Evolutionary conservation across 2,329 filamentous ascomycete species (phyloP).

Genomic region (Albophoma yamanashiensis): DNA sequence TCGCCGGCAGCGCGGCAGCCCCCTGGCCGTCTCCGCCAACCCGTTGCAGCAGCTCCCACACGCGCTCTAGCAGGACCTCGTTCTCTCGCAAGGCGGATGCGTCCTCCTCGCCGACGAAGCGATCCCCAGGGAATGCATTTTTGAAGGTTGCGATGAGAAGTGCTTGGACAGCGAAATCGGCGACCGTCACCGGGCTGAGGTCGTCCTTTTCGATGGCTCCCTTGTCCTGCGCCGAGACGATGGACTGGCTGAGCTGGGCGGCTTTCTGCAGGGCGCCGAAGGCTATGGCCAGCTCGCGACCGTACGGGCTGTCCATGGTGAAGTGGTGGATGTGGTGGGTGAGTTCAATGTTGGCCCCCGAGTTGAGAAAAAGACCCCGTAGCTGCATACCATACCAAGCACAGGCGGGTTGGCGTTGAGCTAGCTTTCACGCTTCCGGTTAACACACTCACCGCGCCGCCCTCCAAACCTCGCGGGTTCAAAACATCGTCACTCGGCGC

Average conservation of each 20-base stretch:
- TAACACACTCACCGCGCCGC: no score
- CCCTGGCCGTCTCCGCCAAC: conserved; percentile 12
- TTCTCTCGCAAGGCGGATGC: conserved; percentile 34
- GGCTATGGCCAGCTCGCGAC: conserved; percentile 30
- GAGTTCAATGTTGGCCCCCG: conserved; percentile 5
- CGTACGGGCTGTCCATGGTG: conserved; percentile 31
- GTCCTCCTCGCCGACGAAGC: conserved; percentile 46
- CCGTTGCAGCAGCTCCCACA: conserved; percentile 33
- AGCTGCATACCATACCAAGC: conserved; percentile 15
- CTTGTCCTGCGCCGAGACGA: conserved; percentile 36
- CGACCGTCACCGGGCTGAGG: conserved; percentile 46
- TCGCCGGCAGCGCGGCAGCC: conserved; percentile 20
- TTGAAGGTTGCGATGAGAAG: conserved; percentile 40
- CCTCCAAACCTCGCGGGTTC: no score
- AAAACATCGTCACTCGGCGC: background rate
- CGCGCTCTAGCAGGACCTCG: conserved; percentile 29
- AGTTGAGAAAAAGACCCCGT: conserved; percentile 14
- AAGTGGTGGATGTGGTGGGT: background rate
- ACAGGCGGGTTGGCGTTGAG: background rate
- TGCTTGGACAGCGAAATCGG: conserved; percentile 49
- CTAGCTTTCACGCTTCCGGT: background rate
- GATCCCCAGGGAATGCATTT: conserved; percentile 37
- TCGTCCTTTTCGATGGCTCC: conserved; percentile 42
- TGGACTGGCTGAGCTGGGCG: conserved; percentile 36
- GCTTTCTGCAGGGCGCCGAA: conserved; percentile 33